These are phyloP conservation scores for Metschnikowia lochheadii DNA, from an alignment of 805 yeast species.

Conservation along the genomic window DNA sequence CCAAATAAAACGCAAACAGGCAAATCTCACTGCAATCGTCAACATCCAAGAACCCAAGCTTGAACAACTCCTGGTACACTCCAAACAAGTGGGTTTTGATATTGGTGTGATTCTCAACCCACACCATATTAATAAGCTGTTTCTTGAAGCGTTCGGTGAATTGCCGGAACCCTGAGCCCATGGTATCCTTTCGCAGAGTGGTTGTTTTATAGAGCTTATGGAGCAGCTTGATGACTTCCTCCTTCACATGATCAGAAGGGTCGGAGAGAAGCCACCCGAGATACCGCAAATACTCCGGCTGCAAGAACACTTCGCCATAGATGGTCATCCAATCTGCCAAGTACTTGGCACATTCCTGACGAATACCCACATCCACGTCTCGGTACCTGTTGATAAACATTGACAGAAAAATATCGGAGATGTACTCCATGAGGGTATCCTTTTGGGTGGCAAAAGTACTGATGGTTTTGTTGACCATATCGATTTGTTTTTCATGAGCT, in stretches of 20 bases:
- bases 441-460: constrained; percentile 40
- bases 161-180: constrained; percentile 65
- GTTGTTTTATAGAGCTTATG: constrained; percentile 42
- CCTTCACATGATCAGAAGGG: constrained; percentile 53
- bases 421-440: constrained; percentile 49
- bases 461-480: constrained; percentile 43
- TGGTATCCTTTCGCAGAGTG: constrained; percentile 13
- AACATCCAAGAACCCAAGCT: constrained; percentile 61
- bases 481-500: constrained; percentile 40
- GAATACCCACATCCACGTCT: constrained; percentile 68
- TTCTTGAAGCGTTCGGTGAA: constrained; percentile 71
- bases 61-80: constrained; percentile 52
- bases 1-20: constrained; percentile 19
- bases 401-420: constrained; percentile 62
- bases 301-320: constrained; percentile 68
- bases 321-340: constrained; percentile 70
- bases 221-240: constrained; percentile 58
- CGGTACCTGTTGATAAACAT: constrained; percentile 74
- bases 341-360: constrained; percentile 62
- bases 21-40: constrained; percentile 37
- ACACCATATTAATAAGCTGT: constrained; percentile 58
- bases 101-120: constrained; percentile 43
- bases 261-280: constrained; percentile 88
- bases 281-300: constrained; percentile 66
- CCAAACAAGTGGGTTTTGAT: constrained; percentile 50